Evolutionary conservation across 352 stramenopile species (phyloP), one percentile per base, ranked within the genome.

Genomic region (Globisporangium irregulare): DNA sequence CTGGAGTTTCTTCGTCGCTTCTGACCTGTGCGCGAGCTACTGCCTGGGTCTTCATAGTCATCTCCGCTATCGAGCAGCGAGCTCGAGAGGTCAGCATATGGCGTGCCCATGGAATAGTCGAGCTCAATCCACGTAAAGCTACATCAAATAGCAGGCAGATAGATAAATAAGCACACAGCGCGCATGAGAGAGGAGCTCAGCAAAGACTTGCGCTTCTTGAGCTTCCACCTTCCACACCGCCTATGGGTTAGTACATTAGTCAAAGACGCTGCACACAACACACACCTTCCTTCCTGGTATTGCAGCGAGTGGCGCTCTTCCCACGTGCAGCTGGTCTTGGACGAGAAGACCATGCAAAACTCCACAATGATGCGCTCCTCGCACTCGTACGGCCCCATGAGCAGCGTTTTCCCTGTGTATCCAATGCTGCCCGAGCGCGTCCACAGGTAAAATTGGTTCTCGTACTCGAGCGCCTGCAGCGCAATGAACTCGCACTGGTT

Each of bases 81-180:
- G 2, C 72, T 82, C 3, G 82, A 70, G 27, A 77, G 73, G 63
- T 84, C 77, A 14, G 75, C 72, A 48, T 83, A 85, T 9, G 68
- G 76, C 59, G 70, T 79, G 5, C 79, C 76, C 58, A 68, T 84
- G 7, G 75, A 86, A 67, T 89, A 82, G 43, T 88, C 72, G 12
- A 86, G 73, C 55, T 92, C 81, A 53, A 92, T 89, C 78, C 80
- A 92, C 62, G 79, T 89, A 73, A 81, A 92, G 59, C 84, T 92
- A 54, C 51, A 32, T 7, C 14, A 32, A 32, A 48, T 15, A 15
- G 2, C 36, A 43, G 36, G 18, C 43, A 51, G 3, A 34, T 5
- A 18, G 12, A 43, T n/a, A 51, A 12, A 25, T 3, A 60, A 25
- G 50, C 18, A 62, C 18, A 62, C 25, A 62, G 22, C 25, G 54